Conservation (phyloP, 768 basidiomycete genomes). For the Cystoderma amianthinum region DNA sequence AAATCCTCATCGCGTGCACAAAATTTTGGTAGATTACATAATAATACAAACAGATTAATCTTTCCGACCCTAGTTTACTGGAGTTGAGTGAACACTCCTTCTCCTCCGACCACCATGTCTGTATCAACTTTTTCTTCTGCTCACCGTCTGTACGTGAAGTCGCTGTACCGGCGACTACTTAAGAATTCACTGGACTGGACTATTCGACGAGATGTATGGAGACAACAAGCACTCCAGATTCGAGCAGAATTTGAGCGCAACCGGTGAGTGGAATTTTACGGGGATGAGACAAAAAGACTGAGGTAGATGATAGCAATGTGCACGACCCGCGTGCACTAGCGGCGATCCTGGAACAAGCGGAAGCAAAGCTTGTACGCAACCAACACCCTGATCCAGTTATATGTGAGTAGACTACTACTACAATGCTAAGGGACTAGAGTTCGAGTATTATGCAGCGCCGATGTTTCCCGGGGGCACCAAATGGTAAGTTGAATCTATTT, state of each 20-base stretch:
- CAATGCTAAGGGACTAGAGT: slow-evolving; percentile 2
- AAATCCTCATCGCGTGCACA: not conserved
- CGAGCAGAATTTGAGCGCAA: slow-evolving; percentile 91
- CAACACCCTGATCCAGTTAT: slow-evolving; percentile 92
- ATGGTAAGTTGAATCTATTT: slow-evolving; percentile 53
- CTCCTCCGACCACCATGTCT: slow-evolving; percentile 36
- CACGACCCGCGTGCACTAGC: slow-evolving; percentile 81
- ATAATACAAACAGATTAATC: not conserved
- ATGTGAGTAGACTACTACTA: slow-evolving; percentile 45
- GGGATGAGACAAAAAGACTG: not conserved
- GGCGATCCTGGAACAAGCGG: slow-evolving; percentile 71
- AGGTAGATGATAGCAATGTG: slow-evolving; percentile 51
- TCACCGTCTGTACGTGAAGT: slow-evolving; percentile 83
- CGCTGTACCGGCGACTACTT: slow-evolving; percentile 82
- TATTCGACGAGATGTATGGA: slow-evolving; percentile 80
- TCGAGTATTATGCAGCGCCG: slow-evolving; percentile 45
- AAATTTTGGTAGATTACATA: slow-evolving; percentile 11
- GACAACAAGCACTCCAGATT: slow-evolving; percentile 77
- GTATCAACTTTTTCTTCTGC: slow-evolving; percentile 60
- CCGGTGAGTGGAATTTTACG: slow-evolving; percentile 45
- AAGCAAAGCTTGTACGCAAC: slow-evolving; percentile 58
- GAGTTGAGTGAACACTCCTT: not conserved
- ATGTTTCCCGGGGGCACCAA: slow-evolving; percentile 89
- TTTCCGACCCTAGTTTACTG: too few relatives aligned
- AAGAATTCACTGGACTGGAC: slow-evolving; percentile 90